Base-by-base conservation (phyloP, 306 rosid species). In the Inga leiocalycina region DNA sequence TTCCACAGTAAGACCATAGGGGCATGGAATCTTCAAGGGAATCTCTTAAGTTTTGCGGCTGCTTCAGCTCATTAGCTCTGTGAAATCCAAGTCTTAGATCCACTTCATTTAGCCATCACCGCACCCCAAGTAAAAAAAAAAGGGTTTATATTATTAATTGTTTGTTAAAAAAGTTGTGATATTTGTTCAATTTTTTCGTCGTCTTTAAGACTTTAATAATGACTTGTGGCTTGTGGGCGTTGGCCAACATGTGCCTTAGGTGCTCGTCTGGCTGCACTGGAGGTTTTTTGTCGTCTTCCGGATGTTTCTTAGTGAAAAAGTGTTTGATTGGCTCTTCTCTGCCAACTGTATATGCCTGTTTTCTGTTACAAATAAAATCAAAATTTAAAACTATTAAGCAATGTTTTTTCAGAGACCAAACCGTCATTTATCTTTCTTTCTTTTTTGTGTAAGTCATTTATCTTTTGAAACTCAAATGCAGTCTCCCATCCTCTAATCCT, bases 31-130 rank as follows among this genome's bases (percentile, higher is more conserved):
- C 30, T 56, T 19, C 4, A 49, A 8, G 64, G 30, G 64, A 43
- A 78, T 34, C 61, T 35, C 13, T 27, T 19, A n/a, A 49, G 64
- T 46, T 77, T 78, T 78, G 75, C 67, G 61, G 82, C 86, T 48
- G 13, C 6, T 10, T 4, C 30, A 16, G 39, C 12, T 76, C 13
- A 77, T 32, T 49, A 59, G 71, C 44, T 8, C 45, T 6, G 44
- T 52, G 2, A 52, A 52, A 52, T 52, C 57, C 17, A 52, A 52
- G 7, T 6, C 71, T 30, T 13, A 27, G 30, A 27, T 27, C 6
- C 69, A 14, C n/a, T 32, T 10, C 69, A 10, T 62, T 9, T 11
- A 62, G 37, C 69, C 37, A 62, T 62, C 8, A 37, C 37, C 32
- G 32, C 17, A 2, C 34, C 13, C 8, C 17, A 27, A 27, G 10